Percentiles rank a stretch among this genome's conserved stretches.
These are phyloP conservation scores for Penicillium malachiteum DNA, from an alignment of 495 filamentous ascomycete species.

Conservation along the genomic window DNA sequence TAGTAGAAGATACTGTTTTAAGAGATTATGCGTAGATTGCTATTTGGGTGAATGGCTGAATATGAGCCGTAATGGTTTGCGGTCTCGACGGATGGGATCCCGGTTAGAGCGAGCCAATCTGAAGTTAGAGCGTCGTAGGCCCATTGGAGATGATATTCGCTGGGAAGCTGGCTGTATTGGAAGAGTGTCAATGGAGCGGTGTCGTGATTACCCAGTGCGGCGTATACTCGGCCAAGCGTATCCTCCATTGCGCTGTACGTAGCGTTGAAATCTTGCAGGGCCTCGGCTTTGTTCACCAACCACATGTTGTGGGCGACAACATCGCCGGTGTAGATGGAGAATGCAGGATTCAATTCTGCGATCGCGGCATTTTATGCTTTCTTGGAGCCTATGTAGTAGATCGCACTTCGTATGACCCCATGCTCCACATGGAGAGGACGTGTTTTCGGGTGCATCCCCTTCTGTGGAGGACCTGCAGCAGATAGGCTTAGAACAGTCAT, in stretches of 20 bases:
- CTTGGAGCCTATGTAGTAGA: slow-evolving; percentile 47
- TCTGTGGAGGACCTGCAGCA: slow-evolving; percentile 52
- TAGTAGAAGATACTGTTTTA: slow-evolving; percentile 61
- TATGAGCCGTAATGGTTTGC: slow-evolving; percentile 49
- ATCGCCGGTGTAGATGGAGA: slow-evolving; percentile 35
- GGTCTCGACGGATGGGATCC: slow-evolving; percentile 29
- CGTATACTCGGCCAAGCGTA: slow-evolving; percentile 44
- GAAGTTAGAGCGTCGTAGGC: slow-evolving; percentile 49
- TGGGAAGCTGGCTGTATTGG: slow-evolving; percentile 34
- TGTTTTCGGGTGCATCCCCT: slow-evolving; percentile 42
- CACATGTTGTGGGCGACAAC: slow-evolving; percentile 32
- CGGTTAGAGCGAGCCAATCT: slow-evolving; percentile 49
- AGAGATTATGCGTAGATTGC: slow-evolving; percentile 54
- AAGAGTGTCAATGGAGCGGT: slow-evolving; percentile 52
- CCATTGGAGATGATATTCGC: slow-evolving; percentile 43
- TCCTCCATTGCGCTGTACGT: slow-evolving; percentile 39
- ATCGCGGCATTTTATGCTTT: slow-evolving; percentile 55
- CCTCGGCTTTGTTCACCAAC: slow-evolving; percentile 33
- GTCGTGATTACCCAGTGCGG: slow-evolving; percentile 58
- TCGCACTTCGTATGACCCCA: slow-evolving; percentile 54
- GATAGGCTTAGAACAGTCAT: slow-evolving; percentile 54
- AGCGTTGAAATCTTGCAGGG: slow-evolving; percentile 39
- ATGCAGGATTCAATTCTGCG: slow-evolving; percentile 21
- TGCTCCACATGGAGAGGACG: slow-evolving; percentile 42
- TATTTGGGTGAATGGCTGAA: slow-evolving; percentile 40